phyloP scores from a whole-genome alignment of 1,284 basidiomycete genomes.

The Tausonia pullulans region DNA sequence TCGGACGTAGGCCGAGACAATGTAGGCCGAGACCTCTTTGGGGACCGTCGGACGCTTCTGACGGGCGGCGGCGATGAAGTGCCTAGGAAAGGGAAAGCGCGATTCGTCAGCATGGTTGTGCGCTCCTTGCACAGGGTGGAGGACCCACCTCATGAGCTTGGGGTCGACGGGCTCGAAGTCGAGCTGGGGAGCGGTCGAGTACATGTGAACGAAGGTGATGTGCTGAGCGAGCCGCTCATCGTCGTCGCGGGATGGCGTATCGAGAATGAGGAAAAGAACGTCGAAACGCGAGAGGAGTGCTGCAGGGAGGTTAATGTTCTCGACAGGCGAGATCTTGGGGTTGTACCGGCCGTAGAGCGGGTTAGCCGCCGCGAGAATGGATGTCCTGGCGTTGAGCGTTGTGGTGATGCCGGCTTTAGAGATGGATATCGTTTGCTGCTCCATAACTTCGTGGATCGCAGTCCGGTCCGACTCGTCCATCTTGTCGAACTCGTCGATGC shows the following conservation, averaged over 20 bases:
- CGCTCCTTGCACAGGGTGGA: neutral
- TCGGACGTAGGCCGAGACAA: conserved; percentile 91
- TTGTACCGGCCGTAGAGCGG: conserved; percentile 98
- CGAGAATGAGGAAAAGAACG: conserved; percentile 90
- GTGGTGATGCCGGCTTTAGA: conserved; percentile 99
- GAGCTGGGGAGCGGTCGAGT: conserved; percentile 74
- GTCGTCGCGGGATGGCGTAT: conserved; percentile 86
- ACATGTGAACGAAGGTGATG: conserved; percentile 97
- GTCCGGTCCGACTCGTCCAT: conserved; percentile 98
- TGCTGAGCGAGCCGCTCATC: conserved; percentile 95
- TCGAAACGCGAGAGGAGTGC: conserved; percentile 94
- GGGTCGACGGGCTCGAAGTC: conserved; percentile 70
- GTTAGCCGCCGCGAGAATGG: conserved; percentile 95
- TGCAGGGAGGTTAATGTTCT: conserved; percentile 98
- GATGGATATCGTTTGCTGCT: conserved; percentile 99
- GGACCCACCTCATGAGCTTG: conserved; percentile 64
- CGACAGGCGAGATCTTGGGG: conserved; percentile 89
- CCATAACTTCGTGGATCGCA: conserved; percentile 99
- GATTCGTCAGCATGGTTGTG: neutral
- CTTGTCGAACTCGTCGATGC: conserved; percentile 99
- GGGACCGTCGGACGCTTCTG: conserved; percentile 79
- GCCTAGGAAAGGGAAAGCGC: conserved; percentile 41
- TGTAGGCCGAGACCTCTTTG: conserved; percentile 74
- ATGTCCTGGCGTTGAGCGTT: conserved; percentile 95
- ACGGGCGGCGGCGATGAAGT: conserved; percentile 93